Evolutionary conservation across 164 flowering plant species (phyloP), one percentile per base, ranked within the genome.

Genomic region (Santalum album): DNA sequence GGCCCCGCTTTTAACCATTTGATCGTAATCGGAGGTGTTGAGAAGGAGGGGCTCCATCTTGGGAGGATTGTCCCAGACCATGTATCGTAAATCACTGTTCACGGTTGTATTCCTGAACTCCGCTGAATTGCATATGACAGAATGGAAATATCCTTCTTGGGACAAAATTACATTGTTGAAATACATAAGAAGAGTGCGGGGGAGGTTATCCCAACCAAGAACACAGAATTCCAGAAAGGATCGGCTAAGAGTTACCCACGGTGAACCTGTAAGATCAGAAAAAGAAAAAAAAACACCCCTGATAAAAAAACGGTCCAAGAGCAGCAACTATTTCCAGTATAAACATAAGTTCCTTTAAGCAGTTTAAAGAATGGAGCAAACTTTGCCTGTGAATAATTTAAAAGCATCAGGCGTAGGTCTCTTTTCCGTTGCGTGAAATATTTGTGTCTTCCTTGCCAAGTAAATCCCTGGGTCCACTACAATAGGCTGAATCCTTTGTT

Each of bases 201-300:
- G 99, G 27, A 94, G 83, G 59, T 90, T 94, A 51, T 90, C 97
- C 95, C 92, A 94, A 25, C 97, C 99, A 44, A 85, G 70, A 36
- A 83, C 49, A 56, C 97, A 92, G 58, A 34, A 90, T 58, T 92
- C 95, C 23, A 92, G 69, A 59, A 90, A 92, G 20, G 89, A 58
- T 50, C 90, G 64, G 65, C 95, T 89, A 54, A 92, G 65, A 49
- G 70, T 68, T 36, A 81, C 72, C 99, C 99, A 92, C 21, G 87
- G 92, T 16, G 99, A 90, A 70, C 97, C 99, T 94, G 87, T 51
- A 65, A 26, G 40, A 51, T 20, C 11, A 59, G 44, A 58, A 57
- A 18, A 9, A n/a, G n/a, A n/a, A n/a, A n/a, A n/a, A n/a, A n/a
- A n/a, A n/a, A n/a, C n/a, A n/a, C n/a, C n/a, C n/a, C n/a, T n/a